Conservation (phyloP, 306 rosid species). For the Castanopsis chinensis region DNA sequence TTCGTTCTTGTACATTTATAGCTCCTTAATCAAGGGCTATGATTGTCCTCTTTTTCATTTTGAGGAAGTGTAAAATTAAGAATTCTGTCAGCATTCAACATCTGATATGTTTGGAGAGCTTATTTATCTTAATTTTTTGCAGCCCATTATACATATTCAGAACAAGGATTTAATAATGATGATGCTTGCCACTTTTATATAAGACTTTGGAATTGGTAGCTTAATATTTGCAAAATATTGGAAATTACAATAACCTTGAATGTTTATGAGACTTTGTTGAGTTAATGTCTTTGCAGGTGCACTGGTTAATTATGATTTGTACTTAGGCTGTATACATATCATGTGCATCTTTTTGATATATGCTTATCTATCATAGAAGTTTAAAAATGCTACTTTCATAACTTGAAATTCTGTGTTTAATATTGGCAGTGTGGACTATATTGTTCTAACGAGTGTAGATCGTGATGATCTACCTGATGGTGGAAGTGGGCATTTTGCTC, state of each 20-base stretch:
- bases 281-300: neutral
- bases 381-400: neutral
- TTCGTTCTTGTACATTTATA: neutral
- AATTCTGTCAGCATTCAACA: neutral
- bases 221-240: neutral
- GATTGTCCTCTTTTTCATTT: neutral
- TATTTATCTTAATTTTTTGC: neutral
- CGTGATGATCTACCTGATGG: slow-evolving; percentile 99
- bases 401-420: neutral
- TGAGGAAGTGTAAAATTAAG: neutral
- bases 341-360: neutral
- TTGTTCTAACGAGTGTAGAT: slow-evolving; percentile 89
- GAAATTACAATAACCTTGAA: neutral
- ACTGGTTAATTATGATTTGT: neutral
- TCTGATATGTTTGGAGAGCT: neutral
- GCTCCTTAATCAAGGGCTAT: neutral
- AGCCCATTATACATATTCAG: neutral
- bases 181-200: neutral
- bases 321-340: neutral
- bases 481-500: slow-evolving; percentile 95
- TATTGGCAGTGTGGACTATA: slow-evolving; percentile 72
- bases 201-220: neutral
- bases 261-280: neutral
- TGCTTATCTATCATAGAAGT: neutral
- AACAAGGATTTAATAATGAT: neutral